Percentiles rank a stretch among this genome's conserved stretches.
phyloP scores from a whole-genome alignment of 2,329 filamentous ascomycete species.

The Hymenoscyphus scutula region DNA sequence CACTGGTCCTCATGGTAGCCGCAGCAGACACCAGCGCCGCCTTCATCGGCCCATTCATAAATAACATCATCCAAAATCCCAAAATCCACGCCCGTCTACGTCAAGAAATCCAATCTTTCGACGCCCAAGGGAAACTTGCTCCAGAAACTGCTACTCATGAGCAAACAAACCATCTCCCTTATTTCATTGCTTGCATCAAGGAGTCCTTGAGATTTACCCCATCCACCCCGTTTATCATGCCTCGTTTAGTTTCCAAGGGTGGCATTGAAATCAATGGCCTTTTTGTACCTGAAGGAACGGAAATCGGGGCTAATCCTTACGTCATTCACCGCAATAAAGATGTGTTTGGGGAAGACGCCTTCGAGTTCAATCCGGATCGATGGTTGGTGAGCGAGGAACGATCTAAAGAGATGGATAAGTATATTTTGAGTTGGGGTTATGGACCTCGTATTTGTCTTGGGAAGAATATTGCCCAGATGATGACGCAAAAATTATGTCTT shows the following conservation, averaged over 20 bases:
- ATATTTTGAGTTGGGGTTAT: not conserved
- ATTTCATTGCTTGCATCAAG: conserved; percentile 36
- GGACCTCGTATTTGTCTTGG: not conserved
- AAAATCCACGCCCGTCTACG: not conserved
- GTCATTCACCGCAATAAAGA: conserved; percentile 39
- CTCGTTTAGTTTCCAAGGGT: not conserved
- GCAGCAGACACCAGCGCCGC: not conserved
- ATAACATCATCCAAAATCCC: not conserved
- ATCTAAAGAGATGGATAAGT: conserved; percentile 8
- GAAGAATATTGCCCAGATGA: conserved; percentile 2
- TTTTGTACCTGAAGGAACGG: conserved; percentile 1
- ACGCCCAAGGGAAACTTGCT: not conserved
- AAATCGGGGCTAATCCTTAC: not conserved
- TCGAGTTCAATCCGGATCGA: conserved; percentile 41
- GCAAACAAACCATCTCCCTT: not conserved
- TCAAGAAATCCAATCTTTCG: not conserved
- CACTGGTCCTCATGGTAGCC: not conserved
- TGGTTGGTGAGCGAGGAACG: conserved; percentile 40
- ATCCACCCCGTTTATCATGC: not conserved
- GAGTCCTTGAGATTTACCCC: not conserved
- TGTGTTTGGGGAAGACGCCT: conserved; percentile 39
- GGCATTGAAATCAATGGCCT: not conserved
- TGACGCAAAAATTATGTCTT: not conserved
- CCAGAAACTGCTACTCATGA: not conserved
- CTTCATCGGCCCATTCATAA: not conserved